phyloP scores from a whole-genome alignment of 2,329 filamentous ascomycete species.

The Raffaelea albimanens region DNA sequence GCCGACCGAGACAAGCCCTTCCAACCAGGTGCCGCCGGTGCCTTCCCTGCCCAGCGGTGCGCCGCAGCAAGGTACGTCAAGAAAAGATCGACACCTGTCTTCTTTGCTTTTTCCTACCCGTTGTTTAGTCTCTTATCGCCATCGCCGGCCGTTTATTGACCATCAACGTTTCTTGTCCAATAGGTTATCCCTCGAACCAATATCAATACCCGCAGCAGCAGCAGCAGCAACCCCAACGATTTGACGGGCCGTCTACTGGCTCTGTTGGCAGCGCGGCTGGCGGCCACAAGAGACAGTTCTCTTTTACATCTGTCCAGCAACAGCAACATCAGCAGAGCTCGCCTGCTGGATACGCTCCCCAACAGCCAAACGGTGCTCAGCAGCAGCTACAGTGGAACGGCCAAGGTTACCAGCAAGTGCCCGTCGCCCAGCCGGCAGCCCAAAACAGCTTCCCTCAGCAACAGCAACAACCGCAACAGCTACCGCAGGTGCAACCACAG shows the following conservation, averaged over 20 bases:
- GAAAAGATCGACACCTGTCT: too few relatives aligned
- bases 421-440: neutral
- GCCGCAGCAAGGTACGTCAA: neutral
- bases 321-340: too few relatives aligned
- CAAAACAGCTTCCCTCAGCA: neutral
- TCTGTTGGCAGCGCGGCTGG: too few relatives aligned
- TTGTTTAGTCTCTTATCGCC: too few relatives aligned
- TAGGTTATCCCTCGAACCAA: slow-evolving; percentile 2
- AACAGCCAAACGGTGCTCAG: neutral
- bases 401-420: neutral
- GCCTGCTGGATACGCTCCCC: too few relatives aligned
- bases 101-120: too few relatives aligned
- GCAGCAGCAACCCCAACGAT: neutral
- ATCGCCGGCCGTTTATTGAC: too few relatives aligned
- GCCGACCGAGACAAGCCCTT: slow-evolving; percentile 5
- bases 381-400: neutral
- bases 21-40: neutral
- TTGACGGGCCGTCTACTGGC: too few relatives aligned
- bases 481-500: slow-evolving; percentile 3
- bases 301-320: too few relatives aligned
- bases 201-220: slow-evolving; percentile 2
- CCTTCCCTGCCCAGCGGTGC: neutral
- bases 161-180: neutral
- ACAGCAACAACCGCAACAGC: slow-evolving; percentile 3
- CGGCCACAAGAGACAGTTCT: too few relatives aligned